Base-by-base conservation (phyloP, 2,329 filamentous ascomycete genomes). In the Dactylellina drechsleri region DNA sequence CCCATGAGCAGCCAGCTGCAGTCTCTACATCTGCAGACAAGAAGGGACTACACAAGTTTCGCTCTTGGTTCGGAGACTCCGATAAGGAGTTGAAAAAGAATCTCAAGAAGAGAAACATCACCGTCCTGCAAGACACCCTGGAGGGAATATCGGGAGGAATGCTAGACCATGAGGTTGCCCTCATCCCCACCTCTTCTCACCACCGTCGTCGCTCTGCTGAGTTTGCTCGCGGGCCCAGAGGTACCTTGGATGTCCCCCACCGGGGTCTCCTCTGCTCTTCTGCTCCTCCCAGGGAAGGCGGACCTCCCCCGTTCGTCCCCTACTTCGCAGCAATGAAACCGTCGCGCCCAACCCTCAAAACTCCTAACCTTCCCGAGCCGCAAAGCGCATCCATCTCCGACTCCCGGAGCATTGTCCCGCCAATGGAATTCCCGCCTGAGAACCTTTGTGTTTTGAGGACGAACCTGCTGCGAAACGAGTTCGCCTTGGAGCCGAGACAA, bases 91-190 rank as follows among this genome's bases (percentile, higher is more conserved):
- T 60, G 12, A 62, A 41, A 20, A 61, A 28, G 28, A 31, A 52
- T 12, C 13, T 73, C 15, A 61, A 61, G 26, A 54, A 53, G 12
- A 61, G 50, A 26, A 43, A 61, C 2, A 66, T 73, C 8, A 43
- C 26, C n/a, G 61, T 73, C 2, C 43, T 66, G 0, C 61, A 40
- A 23, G 36, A 66, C 2, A 73, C 68, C 8, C 47, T 61, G 5
- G 41, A 62, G 40, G 68, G 61, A 8, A 60, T 73, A 3, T 16
- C 54, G 1, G 68, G 68, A n/a, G 68, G 68, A 15, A 47, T 66
- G 15, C 43, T 73, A 2, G 47, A 66, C n/a, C 54, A 12, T 10
- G 67, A 59, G 12, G 43, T 52, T 52, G 18, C n/a, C 47, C 12
- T 52, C 15, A 13, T 52, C 12, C 36, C 40, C 40, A 23, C 40